Evolutionary conservation across 2,329 filamentous ascomycete species (phyloP), one percentile per base, ranked within the genome.

Genomic region (Knoxdaviesia capensis): DNA sequence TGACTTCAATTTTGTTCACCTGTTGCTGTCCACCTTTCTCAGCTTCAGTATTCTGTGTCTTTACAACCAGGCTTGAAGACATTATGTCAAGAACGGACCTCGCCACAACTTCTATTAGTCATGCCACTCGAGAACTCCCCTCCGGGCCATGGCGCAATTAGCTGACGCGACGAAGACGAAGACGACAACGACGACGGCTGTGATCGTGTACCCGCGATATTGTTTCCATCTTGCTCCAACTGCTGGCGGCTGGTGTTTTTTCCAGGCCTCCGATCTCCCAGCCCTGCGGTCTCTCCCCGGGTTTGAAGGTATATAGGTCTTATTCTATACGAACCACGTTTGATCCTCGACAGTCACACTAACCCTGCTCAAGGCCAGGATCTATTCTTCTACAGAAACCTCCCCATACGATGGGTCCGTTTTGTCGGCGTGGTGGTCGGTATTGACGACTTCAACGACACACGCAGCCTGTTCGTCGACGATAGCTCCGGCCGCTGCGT

Each of bases 401-500:
- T 87, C 49, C 82, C 82, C 0, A 74, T 88, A 50, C 74, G 75
- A 66, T 87, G 77, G 71, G 71, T 82, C 42, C 75, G 77, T 46
- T 57, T 87, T 32, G 68, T 75, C 6, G 83, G 83, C 31, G 57
- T 85, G 6, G 67, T 88, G 28, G 75, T 86, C 43, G 71, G 69
- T 8, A 58, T 74, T 34, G 67, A 74, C 47, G 64, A 74, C 28
- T 68, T 62, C 43, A 47, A 51, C 34, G 57, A 57, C 34, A 60
- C 60, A 34, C 62, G 60, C 38, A 57, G 70, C 36, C 74, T 68
- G 49, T 75, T 67, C 2, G 54, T 80, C n/a, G 76, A 80, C 49
- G 76, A 80, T 54, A 71, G 74, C 53, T 77, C 70, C 48, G 75
- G 75, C 9, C 56, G 56, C 29, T 74, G 67, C 44, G 68, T 79